These are phyloP conservation scores for Macaranga tanarius DNA, from an alignment of 441 rosid genomes.

Conservation along the genomic window DNA sequence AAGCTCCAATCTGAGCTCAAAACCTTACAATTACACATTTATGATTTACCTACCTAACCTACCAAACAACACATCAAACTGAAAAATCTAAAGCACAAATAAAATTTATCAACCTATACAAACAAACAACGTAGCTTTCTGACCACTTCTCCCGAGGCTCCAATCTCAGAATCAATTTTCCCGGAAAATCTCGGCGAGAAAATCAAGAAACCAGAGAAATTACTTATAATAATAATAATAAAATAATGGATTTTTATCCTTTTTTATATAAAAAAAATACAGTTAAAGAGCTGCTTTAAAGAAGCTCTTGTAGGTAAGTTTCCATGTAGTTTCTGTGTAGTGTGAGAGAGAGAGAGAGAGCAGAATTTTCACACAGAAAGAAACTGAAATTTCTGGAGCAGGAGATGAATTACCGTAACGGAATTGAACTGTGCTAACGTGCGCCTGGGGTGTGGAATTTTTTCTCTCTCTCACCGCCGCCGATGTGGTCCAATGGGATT, in stretches of 20 bases:
- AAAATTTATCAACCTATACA: background rate
- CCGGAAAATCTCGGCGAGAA: constrained; percentile 1
- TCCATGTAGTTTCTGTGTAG: background rate
- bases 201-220: background rate
- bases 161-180: constrained; percentile 10
- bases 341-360: background rate
- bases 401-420: background rate
- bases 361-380: background rate
- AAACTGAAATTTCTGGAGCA: background rate
- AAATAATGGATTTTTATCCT: background rate
- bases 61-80: background rate
- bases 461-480: background rate
- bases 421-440: constrained; percentile 26
- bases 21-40: background rate
- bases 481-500: constrained; percentile 37
- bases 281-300: constrained; percentile 9
- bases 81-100: background rate
- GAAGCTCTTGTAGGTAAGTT: background rate
- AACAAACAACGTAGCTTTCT: background rate
- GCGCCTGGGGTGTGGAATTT: constrained; percentile 11
- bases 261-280: background rate
- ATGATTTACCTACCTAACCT: background rate
- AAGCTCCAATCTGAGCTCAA: constrained; percentile 2
- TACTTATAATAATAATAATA: background rate
- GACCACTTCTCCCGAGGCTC: background rate